phyloP scores from a whole-genome alignment of 495 filamentous ascomycete genomes.

The Annulohypoxylon stygium region DNA sequence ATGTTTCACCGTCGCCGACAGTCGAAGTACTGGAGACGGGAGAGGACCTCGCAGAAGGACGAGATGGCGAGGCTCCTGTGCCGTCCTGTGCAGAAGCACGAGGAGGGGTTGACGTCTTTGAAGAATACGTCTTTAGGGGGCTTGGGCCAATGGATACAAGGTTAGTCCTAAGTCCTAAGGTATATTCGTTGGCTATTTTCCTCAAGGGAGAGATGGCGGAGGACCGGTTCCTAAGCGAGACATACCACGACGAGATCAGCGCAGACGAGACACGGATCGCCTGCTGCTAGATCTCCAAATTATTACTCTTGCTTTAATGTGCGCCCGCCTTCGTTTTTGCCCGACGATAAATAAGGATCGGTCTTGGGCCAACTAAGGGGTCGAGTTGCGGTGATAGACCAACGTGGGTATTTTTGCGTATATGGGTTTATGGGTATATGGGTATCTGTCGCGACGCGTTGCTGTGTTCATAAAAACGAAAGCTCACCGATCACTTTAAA shows the following conservation, averaged over 20 bases:
- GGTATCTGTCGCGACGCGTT: slow-evolving; percentile 57
- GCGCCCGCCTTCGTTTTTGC: slow-evolving; percentile 36
- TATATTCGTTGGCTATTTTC: slow-evolving; percentile 14
- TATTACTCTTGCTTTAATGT: slow-evolving; percentile 46
- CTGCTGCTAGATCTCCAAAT: slow-evolving; percentile 65
- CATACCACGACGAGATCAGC: slow-evolving; percentile 66
- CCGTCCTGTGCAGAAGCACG: slow-evolving; percentile 66
- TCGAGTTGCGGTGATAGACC: slow-evolving; percentile 34
- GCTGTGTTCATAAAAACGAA: slow-evolving; percentile 31
- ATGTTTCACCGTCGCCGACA: slow-evolving; percentile 64
- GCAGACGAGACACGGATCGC: slow-evolving; percentile 67
- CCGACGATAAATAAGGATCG: slow-evolving; percentile 37
- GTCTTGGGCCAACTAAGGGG: slow-evolving; percentile 45
- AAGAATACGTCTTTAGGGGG: slow-evolving; percentile 64
- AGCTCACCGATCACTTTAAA: slow-evolving; percentile 29
- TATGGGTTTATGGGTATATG: too few species aligned
- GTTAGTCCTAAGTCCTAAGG: slow-evolving; percentile 12
- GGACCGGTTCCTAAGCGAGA: slow-evolving; percentile 22
- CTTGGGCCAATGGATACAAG: slow-evolving; percentile 39
- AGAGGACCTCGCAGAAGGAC: slow-evolving; percentile 53
- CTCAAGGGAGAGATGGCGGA: slow-evolving; percentile 24
- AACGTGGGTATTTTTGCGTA: slow-evolving; percentile 27
- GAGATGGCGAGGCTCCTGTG: slow-evolving; percentile 50
- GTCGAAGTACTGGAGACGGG: slow-evolving; percentile 67
- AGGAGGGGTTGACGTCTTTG: slow-evolving; percentile 64